Evolutionary conservation across 2,329 filamentous ascomycete species (phyloP).

Genomic region (Aspergillus texensis): DNA sequence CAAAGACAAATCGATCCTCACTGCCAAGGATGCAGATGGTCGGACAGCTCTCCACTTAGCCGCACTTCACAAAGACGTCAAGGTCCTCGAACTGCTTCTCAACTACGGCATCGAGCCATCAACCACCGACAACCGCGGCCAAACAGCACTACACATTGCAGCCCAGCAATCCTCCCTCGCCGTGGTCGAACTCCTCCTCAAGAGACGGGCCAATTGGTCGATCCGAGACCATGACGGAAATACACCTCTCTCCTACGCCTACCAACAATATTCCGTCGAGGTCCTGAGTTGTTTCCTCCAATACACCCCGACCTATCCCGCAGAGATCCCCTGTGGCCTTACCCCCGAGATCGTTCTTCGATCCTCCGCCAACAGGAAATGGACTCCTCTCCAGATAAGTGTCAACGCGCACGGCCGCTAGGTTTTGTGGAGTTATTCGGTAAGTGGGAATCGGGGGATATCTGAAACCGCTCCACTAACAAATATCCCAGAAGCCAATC

Average conservation of each 20-base stretch:
- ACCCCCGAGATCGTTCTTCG: slow-evolving; percentile 11
- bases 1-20: not conserved
- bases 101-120: slow-evolving; percentile 1
- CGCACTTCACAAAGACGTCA: slow-evolving; percentile 1
- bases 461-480: not conserved
- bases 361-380: not conserved
- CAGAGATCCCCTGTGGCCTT: slow-evolving; percentile 3
- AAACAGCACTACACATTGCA: slow-evolving; percentile 12
- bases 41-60: slow-evolving; percentile 16
- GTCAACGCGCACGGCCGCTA: not conserved
- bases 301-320: not conserved
- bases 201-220: not conserved
- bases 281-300: slow-evolving; percentile 9
- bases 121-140: slow-evolving; percentile 7
- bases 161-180: slow-evolving; percentile 7
- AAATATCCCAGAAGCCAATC: too few species aligned
- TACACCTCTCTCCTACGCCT: slow-evolving; percentile 15
- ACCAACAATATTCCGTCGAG: slow-evolving; percentile 3
- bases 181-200: slow-evolving; percentile 6
- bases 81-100: slow-evolving; percentile 4
- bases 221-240: slow-evolving; percentile 9
- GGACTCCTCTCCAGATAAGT: not conserved
- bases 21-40: slow-evolving; percentile 6
- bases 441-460: not conserved
- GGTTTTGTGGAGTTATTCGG: not conserved